Conservation (phyloP, 139 green algal species). For the Diplosphaera chodatii region DNA sequence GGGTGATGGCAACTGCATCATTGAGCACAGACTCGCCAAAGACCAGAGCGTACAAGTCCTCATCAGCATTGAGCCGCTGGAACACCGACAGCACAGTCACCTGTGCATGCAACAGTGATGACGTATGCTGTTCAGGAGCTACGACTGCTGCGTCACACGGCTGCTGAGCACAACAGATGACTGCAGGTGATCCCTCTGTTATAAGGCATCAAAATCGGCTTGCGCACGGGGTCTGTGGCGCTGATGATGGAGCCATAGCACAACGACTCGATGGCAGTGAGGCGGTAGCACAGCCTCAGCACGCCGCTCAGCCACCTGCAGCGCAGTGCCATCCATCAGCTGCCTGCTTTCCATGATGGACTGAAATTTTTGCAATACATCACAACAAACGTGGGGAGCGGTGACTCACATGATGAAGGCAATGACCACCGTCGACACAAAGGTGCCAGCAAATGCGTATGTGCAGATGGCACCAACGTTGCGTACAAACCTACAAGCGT, state of each 20-base stretch:
- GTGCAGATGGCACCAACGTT: slow-evolving; percentile 42
- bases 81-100: slow-evolving; percentile 57
- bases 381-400: too few species aligned
- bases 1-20: slow-evolving; percentile 75
- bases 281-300: slow-evolving; percentile 22
- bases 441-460: slow-evolving; percentile 47
- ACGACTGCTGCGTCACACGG: too few species aligned
- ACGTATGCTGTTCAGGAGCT: too few species aligned
- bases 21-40: slow-evolving; percentile 84
- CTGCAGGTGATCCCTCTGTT: too few species aligned
- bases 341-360: too few species aligned
- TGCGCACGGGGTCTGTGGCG: slow-evolving; percentile 49
- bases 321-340: too few species aligned
- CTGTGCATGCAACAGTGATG: too few species aligned
- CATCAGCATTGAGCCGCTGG: slow-evolving; percentile 35
- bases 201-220: too few species aligned
- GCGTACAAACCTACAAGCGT: slow-evolving; percentile 45
- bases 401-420: slow-evolving; percentile 38
- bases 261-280: slow-evolving; percentile 27
- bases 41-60: slow-evolving; percentile 73
- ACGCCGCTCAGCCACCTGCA: slow-evolving; percentile 31
- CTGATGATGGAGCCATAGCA: slow-evolving; percentile 47
- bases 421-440: slow-evolving; percentile 41
- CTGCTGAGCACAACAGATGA: too few species aligned
- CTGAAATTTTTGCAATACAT: too few species aligned